These are phyloP conservation scores for Bacterosira constricta DNA, from an alignment of 108 stramenopile species.

Conservation along the genomic window DNA sequence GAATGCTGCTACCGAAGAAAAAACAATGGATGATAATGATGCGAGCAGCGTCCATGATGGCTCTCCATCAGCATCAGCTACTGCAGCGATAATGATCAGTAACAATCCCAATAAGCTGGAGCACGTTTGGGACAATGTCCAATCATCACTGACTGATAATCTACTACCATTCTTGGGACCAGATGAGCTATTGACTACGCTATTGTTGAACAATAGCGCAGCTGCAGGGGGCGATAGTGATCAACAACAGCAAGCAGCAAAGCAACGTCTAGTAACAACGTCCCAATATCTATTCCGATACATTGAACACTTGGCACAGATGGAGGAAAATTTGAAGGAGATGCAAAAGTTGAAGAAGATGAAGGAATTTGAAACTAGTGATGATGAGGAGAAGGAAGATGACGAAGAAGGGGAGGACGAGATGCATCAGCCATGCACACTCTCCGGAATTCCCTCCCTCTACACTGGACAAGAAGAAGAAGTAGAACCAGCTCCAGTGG, in stretches of 20 bases:
- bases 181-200: not conserved
- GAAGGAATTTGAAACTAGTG: not conserved
- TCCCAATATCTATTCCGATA: constrained; percentile 22
- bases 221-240: not conserved
- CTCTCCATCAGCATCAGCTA: not conserved
- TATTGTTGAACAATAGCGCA: not conserved
- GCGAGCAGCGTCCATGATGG: not conserved
- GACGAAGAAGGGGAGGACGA: constrained; percentile 10
- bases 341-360: not conserved
- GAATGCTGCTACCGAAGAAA: not conserved
- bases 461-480: constrained; percentile 26
- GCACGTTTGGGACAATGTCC: constrained; percentile 1
- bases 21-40: not conserved
- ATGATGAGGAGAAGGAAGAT: not conserved
- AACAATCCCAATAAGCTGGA: no score
- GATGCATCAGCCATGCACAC: constrained; percentile 13
- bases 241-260: not conserved
- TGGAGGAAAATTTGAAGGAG: constrained; percentile 16
- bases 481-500: constrained; percentile 2
- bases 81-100: no score
- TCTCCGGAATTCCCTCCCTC: constrained; percentile 30
- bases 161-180: constrained; percentile 10
- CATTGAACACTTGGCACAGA: constrained; percentile 28
- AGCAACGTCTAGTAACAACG: not conserved
- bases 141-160: not conserved